phyloP scores from a whole-genome alignment of 129 eudicot species.

The Escallonia herrerae region DNA sequence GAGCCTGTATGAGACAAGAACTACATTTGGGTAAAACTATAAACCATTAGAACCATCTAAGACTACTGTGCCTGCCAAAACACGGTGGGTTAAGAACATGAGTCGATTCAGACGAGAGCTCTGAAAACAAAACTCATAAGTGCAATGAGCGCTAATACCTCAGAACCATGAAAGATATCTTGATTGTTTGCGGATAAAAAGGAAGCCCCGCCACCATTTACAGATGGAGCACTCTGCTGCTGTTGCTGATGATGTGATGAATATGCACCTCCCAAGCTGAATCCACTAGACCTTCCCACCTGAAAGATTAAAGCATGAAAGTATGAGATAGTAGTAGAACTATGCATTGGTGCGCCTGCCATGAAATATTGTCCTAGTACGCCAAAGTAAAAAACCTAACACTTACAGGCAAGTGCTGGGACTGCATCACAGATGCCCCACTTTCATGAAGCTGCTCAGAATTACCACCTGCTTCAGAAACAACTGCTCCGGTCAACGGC shows the following conservation, averaged over 20 bases:
- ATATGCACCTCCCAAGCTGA: slow-evolving; percentile 57
- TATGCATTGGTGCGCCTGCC: not conserved
- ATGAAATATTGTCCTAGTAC: slow-evolving; percentile 6
- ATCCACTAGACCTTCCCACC: slow-evolving; percentile 80
- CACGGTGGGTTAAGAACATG: too few relatives aligned
- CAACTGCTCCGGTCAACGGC: not conserved
- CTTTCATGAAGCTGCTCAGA: slow-evolving; percentile 68
- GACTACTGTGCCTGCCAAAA: too few relatives aligned
- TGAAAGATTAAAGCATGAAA: slow-evolving; percentile 22
- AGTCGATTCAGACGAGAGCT: too few relatives aligned
- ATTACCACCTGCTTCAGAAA: slow-evolving; percentile 44
- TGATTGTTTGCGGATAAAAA: slow-evolving; percentile 57
- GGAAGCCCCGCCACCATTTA: slow-evolving; percentile 50
- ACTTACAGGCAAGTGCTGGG: slow-evolving; percentile 66
- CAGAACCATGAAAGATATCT: slow-evolving; percentile 69
- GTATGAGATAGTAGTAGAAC: not conserved
- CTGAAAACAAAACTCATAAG: too few relatives aligned
- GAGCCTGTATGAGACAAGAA: slow-evolving; percentile 23
- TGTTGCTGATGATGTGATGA: slow-evolving; percentile 83
- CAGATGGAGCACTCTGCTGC: slow-evolving; percentile 60
- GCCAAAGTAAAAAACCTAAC: slow-evolving; percentile 1
- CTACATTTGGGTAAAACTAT: too few relatives aligned
- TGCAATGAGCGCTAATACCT: slow-evolving; percentile 27
- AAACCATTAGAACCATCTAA: too few relatives aligned
- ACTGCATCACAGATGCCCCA: slow-evolving; percentile 59